These are phyloP conservation scores for Rosa chinensis DNA, from an alignment of 306 rosid species.

Conservation along the genomic window DNA sequence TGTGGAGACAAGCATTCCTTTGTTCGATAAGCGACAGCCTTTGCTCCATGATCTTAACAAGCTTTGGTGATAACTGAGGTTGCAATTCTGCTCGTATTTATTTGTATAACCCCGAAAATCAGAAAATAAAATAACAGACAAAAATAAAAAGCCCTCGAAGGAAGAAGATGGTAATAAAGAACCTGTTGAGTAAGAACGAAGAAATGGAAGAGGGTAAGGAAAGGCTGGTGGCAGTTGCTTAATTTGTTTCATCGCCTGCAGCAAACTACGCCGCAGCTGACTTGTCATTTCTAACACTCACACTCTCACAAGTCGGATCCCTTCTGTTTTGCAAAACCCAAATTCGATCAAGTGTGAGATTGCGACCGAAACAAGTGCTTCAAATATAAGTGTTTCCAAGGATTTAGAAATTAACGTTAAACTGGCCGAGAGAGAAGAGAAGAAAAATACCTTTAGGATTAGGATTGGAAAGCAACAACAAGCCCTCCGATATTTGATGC, in stretches of 20 bases:
- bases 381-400: too few relatives aligned
- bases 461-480: too few relatives aligned
- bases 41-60: slow-evolving; percentile 76
- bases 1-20: slow-evolving; percentile 56
- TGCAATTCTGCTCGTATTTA: slow-evolving; percentile 38
- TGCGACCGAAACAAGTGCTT: too few relatives aligned
- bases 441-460: too few relatives aligned
- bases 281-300: slow-evolving; percentile 2
- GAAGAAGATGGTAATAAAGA: neutral
- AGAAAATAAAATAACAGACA: neutral
- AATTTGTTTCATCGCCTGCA: neutral
- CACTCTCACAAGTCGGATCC: neutral
- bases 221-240: neutral
- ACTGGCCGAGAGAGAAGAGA: too few relatives aligned
- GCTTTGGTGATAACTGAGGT: slow-evolving; percentile 52
- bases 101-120: neutral
- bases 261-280: neutral
- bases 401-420: too few relatives aligned
- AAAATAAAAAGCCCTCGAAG: neutral
- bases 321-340: too few relatives aligned
- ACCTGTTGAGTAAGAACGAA: slow-evolving; percentile 55
- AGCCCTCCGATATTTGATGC: too few relatives aligned
- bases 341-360: too few relatives aligned
- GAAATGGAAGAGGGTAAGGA: neutral
- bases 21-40: slow-evolving; percentile 62